Percentiles rank a stretch among this genome's conserved stretches.
These are phyloP conservation scores for Craterostigma plantagineum DNA, from an alignment of 257 asterid species.

Conservation along the genomic window DNA sequence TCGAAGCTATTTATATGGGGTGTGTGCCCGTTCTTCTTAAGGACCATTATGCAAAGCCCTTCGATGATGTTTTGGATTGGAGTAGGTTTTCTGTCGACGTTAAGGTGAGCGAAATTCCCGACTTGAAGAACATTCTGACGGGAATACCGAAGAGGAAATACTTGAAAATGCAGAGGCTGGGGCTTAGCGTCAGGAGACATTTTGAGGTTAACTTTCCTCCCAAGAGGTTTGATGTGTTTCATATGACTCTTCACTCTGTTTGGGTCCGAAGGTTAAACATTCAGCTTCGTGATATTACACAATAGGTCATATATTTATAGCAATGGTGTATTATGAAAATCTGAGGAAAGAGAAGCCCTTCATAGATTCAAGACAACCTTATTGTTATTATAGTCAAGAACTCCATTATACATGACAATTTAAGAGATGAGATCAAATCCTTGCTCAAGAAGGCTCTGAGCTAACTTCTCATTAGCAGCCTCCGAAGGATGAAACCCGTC, in stretches of 20 bases:
- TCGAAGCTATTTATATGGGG: constrained; percentile 34
- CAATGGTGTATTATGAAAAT: too few relatives aligned
- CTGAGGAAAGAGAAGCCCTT: too few relatives aligned
- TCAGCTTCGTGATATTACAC: constrained; percentile 6
- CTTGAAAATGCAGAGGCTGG: constrained; percentile 10
- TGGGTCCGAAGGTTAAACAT: constrained; percentile 52
- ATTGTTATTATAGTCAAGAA: too few relatives aligned
- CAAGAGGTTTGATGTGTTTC: constrained; percentile 19
- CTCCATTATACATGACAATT: background rate
- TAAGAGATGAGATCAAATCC: constrained; percentile 48
- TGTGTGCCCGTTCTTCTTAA: constrained; percentile 40
- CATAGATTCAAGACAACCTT: too few relatives aligned
- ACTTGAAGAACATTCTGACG: constrained; percentile 22
- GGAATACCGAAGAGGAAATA: constrained; percentile 23
- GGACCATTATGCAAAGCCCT: constrained; percentile 27
- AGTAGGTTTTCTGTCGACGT: constrained; percentile 20
- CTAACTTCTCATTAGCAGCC: constrained; percentile 34
- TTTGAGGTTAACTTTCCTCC: constrained; percentile 29
- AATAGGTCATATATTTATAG: too few relatives aligned
- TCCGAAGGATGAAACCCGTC: constrained; percentile 55
- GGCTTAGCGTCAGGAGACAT: constrained; percentile 25
- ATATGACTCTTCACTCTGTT: constrained; percentile 38
- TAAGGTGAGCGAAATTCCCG: constrained; percentile 18
- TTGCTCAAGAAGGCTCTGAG: constrained; percentile 39
- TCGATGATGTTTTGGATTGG: constrained; percentile 57